Evolutionary conservation across 2,329 filamentous ascomycete species (phyloP).

Genomic region (Microcyclosporella mali): DNA sequence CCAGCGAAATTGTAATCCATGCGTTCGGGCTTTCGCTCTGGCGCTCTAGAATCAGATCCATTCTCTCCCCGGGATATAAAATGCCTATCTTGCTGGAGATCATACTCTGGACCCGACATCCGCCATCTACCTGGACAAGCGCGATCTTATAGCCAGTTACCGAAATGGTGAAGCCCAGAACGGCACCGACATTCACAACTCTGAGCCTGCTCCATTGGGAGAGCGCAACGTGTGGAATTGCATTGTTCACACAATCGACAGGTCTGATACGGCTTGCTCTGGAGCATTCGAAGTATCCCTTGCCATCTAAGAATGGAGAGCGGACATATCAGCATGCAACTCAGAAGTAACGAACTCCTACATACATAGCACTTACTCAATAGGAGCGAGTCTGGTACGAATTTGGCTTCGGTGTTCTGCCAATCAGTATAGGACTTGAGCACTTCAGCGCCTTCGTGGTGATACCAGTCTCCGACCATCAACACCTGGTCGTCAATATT

Average conservation of each 20-base stretch:
- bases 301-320: slow-evolving; percentile 33
- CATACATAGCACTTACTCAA: slow-evolving; percentile 25
- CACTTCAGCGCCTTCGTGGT: slow-evolving; percentile 36
- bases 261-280: slow-evolving; percentile 40
- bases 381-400: slow-evolving; percentile 43
- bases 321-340: too few species aligned
- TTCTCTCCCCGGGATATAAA: slow-evolving; percentile 40
- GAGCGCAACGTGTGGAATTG: slow-evolving; percentile 4
- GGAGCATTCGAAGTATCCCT: slow-evolving; percentile 41
- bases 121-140: slow-evolving; percentile 37
- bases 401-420: slow-evolving; percentile 39
- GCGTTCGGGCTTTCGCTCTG: slow-evolving; percentile 1
- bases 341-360: too few species aligned
- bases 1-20: slow-evolving; percentile 12
- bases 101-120: slow-evolving; percentile 28
- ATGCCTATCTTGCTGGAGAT: slow-evolving; percentile 34
- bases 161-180: slow-evolving; percentile 33
- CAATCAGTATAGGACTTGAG: slow-evolving; percentile 39
- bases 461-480: slow-evolving; percentile 46
- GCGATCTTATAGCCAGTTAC: slow-evolving; percentile 6
- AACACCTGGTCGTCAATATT: slow-evolving; percentile 37
- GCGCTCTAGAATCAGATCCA: slow-evolving; percentile 33
- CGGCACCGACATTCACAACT: slow-evolving; percentile 40
- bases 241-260: slow-evolving; percentile 36
- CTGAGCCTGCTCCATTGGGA: slow-evolving; percentile 11